A percentile compares a stretch with the other conserved stretches of the same genome.
These are phyloP conservation scores for Osmanthus fragrans DNA, from an alignment of 257 asterid species.

Conservation along the genomic window DNA sequence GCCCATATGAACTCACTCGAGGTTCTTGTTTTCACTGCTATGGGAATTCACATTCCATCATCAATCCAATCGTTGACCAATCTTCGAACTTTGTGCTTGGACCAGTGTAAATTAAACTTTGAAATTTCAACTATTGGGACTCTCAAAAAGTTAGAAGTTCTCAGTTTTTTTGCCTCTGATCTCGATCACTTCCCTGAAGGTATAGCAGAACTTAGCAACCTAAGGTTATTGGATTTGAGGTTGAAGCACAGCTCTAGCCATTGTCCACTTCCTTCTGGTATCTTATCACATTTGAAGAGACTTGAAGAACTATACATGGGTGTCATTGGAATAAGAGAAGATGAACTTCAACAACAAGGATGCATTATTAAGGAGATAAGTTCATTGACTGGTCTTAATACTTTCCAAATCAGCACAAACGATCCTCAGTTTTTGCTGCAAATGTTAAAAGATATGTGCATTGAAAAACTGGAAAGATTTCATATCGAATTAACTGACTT, in stretches of 20 bases:
- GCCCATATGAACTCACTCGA: constrained; percentile 1
- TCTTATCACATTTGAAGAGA: not conserved
- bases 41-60: not conserved
- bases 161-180: constrained; percentile 11
- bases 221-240: constrained; percentile 17
- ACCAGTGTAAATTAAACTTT: not conserved
- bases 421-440: not conserved
- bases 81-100: constrained; percentile 9
- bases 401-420: constrained; percentile 12
- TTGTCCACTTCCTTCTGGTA: constrained; percentile 3
- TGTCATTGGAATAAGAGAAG: not conserved
- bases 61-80: constrained; percentile 12
- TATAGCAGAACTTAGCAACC: constrained; percentile 1
- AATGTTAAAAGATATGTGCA: not conserved
- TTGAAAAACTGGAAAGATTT: not conserved
- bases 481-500: not conserved
- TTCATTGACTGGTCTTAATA: not conserved
- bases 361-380: not conserved
- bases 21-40: not conserved
- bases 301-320: constrained; percentile 26
- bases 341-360: not conserved
- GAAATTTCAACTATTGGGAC: constrained; percentile 7
- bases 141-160: constrained; percentile 13
- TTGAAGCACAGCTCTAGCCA: not conserved
- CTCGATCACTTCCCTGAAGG: not conserved